Base-by-base conservation (phyloP, 345 rosid species). In the Pseudoturritis turrita region DNA sequence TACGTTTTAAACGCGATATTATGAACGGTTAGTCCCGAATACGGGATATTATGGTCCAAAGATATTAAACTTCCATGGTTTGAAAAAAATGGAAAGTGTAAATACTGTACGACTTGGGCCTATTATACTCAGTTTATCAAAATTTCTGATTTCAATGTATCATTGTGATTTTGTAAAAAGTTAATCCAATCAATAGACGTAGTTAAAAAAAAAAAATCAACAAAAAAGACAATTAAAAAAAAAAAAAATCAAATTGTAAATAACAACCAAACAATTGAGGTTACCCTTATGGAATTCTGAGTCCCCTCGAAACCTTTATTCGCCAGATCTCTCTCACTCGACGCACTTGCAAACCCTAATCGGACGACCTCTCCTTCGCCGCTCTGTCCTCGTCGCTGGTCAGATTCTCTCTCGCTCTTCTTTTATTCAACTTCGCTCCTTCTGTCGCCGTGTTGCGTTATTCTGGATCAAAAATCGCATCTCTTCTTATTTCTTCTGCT, bases 331-430 rank as follows among this genome's bases (percentile, higher is more conserved):
- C 55, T 63, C 21, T 15, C 26, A 62, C 39, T 72, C 56, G 51
- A 37, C 66, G 47, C 71, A 10, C 61, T 66, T 29, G 2, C 55
- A 66, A 74, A 74, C 78, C 78, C 78, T 74, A 74, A 51, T 21
- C 73, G 55, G 62, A 22, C 62, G 62, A 74, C 3, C 41, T 40
- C 68, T 59, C 39, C 47, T 15, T 59, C 54, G 73, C 68, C 73
- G 73, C 78, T 36, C 17, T 25, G 22, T 35, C 50, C 63, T 53
- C 55, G 44, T 33, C 76, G 29, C 64, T 4, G 73, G 73, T 74
- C n/a, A 59, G 73, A 39, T 23, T 66, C 31, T 50, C 26, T 73
- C 72, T 62, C 33, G 6, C 33, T 45, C 35, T 43, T 36, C 13
- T 57, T 21, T 10, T 25, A 6, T 14, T 14, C 5, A 2, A 26